phyloP scores from a whole-genome alignment of 2,329 filamentous ascomycete genomes.

The Dactylellina leptospora region DNA sequence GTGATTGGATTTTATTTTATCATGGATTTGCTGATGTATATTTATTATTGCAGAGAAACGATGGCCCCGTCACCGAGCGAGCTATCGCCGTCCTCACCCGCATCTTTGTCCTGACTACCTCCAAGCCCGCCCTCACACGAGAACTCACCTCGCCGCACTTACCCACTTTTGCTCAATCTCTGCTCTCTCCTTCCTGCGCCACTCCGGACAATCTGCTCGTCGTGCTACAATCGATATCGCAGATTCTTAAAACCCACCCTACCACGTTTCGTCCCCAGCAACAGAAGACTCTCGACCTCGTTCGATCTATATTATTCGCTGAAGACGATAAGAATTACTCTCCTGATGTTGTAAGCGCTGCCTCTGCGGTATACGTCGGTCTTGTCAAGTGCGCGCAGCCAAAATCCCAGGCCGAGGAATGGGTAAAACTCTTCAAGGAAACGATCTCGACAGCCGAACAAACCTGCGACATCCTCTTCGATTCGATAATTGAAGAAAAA shows the following conservation, averaged over 20 bases:
- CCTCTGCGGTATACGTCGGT: constrained; percentile 17
- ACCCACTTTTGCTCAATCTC: constrained; percentile 52
- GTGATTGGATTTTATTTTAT: too few relatives aligned
- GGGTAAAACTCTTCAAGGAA: constrained; percentile 42
- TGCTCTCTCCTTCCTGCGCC: constrained; percentile 16
- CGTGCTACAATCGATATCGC: constrained; percentile 53
- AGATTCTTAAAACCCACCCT: constrained; percentile 55
- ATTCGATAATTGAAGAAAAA: constrained; percentile 37
- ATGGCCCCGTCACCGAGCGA: constrained; percentile 49
- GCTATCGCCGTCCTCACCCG: constrained; percentile 54
- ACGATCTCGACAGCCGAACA: constrained; percentile 20
- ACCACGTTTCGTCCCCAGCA: constrained; percentile 56
- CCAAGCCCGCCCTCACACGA: constrained; percentile 55
- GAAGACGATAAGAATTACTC: constrained; percentile 32
- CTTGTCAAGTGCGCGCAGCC: constrained; percentile 30
- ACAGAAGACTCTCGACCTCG: constrained; percentile 35
- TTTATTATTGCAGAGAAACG: constrained; percentile 55
- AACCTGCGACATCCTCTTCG: constrained; percentile 43
- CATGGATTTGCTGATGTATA: too few relatives aligned
- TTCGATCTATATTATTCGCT: constrained; percentile 31
- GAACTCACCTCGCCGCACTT: constrained; percentile 57
- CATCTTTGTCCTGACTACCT: constrained; percentile 55
- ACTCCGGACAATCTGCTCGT: constrained; percentile 21
- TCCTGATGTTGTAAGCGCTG: constrained; percentile 3
- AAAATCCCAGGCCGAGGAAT: constrained; percentile 38